Evolutionary conservation across 805 yeast genomes (phyloP), one percentile per base, ranked within the genome.

Genomic region (Yamadazyma sp.): DNA sequence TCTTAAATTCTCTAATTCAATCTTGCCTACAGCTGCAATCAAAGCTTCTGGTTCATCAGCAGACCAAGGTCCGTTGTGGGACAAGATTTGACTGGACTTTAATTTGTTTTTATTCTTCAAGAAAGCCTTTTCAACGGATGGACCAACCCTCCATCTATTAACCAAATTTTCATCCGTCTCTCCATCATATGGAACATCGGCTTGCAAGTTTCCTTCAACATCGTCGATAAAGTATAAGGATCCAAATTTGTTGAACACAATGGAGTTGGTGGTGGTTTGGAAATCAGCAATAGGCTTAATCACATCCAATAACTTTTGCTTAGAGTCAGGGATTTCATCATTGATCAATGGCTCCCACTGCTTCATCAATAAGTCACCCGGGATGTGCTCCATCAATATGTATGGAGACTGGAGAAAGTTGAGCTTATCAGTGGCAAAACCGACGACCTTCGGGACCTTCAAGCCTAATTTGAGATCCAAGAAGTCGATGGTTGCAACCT

Each of bases 401-500:
- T 80, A 91, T 26, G 96, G 95, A 21, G 80, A 61, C 35, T 78
- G 76, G 22, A 90, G 54, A 10, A 79, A 72, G 57, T 90, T 91
- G 31, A 75, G 60, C 15, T 69, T 61, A 30, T 76, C 73, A 19
- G 77, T 69, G 41, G 88, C 87, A 53, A 79, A 84, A 2, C 83
- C 75, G 38, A 78, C 64, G 9, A 86, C 84, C 50, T 76, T 78
- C 28, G 97, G 97, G 29, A 85, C 85, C 16, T 75, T 72, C 33
- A 84, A 59, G 1, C 78, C 79, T 38, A 85, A 62, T 55, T 87
- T 86, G 46, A 75, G 60, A 23, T 70, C 59, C 38, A 82, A 71
- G 59, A 85, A 93, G 61, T 91, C 98, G 71, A 86, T 69, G 1
- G 98, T 91, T 14, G 99, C 99, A 37, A 82, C 96, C 61, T 91